Evolutionary conservation across 2,329 filamentous ascomycete species (phyloP).

Genomic region (Tolypocladium endophyticum): DNA sequence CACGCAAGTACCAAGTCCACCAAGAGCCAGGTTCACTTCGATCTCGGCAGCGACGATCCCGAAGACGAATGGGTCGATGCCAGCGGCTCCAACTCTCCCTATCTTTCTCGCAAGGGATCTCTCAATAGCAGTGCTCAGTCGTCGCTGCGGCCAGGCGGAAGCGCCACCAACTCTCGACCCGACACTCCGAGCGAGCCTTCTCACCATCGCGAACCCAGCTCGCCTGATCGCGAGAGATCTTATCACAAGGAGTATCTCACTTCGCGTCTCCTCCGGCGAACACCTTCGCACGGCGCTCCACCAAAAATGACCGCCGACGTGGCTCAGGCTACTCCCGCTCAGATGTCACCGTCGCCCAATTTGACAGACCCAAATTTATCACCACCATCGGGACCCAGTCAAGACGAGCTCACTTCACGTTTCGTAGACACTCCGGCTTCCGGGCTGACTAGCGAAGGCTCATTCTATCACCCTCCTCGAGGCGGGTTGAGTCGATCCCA

Average conservation of each 20-base stretch:
- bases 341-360: conserved; percentile 21
- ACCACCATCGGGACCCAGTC: conserved; percentile 19
- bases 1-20: conserved; percentile 25
- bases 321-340: conserved; percentile 28
- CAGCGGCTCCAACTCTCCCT: conserved; percentile 51
- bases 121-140: conserved; percentile 38
- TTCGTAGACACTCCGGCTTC: conserved; percentile 45
- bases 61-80: conserved; percentile 58
- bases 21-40: conserved; percentile 51
- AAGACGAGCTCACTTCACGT: conserved; percentile 45
- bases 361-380: conserved; percentile 16
- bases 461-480: conserved; percentile 34
- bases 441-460: conserved; percentile 37
- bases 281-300: conserved; percentile 48
- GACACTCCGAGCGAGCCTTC: conserved; percentile 19
- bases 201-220: conserved; percentile 9
- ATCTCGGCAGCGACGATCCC: conserved; percentile 41
- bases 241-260: conserved; percentile 57
- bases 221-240: conserved; percentile 28
- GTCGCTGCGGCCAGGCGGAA: conserved; percentile 27
- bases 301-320: conserved; percentile 54
- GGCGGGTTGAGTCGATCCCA: conserved; percentile 19
- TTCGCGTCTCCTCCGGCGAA: conserved; percentile 55
- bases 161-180: conserved; percentile 22
- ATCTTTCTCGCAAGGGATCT: conserved; percentile 35